Evolutionary conservation across 768 basidiomycete genomes (phyloP), one percentile per base, ranked within the genome.

Genomic region (Cubamyces sp.): DNA sequence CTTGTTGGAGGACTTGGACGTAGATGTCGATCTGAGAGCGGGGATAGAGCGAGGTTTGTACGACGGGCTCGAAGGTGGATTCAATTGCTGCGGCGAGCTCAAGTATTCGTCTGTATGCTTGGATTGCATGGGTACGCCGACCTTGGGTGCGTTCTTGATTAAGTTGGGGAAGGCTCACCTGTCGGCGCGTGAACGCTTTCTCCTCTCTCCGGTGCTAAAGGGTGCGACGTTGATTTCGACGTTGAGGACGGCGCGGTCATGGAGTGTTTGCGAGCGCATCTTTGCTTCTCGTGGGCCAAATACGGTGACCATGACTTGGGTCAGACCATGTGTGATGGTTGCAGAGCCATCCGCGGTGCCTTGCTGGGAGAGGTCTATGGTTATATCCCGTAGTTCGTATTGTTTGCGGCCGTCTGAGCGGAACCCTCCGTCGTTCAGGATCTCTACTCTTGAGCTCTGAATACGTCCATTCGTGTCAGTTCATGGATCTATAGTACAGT

Each of bases 1-100:
- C 97, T 71, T 95, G 91, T 67, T 97, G 92, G 41, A 97, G 78
- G 28, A 99, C 88, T 74, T 96, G 94, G 7, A 99, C 82, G 74
- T 88, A 92, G 62, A 99, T 88, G 76, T 96, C 93, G 73, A 99
- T 97, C 73, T 95, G 66, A 28, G 92, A 92, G 51, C 97, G 88
- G 21, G 96, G 96, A 76, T 97, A 98, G 49, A 99, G 83, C 62
- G 82, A 83, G 7, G 91, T 90, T 72, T 94, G 91, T 23, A 99
- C 85, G 57, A 96, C 94, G 43, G 96, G 94, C 71, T 98, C 96
- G 72, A 99, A 98, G 0, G 97, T 98, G 30, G 92, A 88, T 77
- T 93, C 92, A 64, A 98, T 87, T 23, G 88, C 86, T 2, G 92
- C 81, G 12, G 90, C 91, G 65, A 97, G 81, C 76, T 99, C 97